Evolutionary conservation across 140 eudicot genomes (phyloP), one percentile per base, ranked within the genome.

Genomic region (Cichorium intybus): DNA sequence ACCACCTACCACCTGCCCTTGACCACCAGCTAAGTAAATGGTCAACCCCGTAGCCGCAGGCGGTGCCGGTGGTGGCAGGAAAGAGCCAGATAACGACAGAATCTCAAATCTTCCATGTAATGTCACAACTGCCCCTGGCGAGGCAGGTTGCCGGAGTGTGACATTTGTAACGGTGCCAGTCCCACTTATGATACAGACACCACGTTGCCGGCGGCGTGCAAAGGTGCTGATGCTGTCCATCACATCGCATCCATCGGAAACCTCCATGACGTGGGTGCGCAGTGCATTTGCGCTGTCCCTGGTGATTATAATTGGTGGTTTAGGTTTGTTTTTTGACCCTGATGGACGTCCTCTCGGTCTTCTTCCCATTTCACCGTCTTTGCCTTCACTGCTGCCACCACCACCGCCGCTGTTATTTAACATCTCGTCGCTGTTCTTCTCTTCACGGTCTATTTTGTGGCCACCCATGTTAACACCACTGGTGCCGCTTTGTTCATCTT

Each of bases 401-500:
- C 59, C 71, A 8, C 66, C 63, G 10, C 39, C 62, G 64, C 62
- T 72, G 29, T 41, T 64, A 41, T 59, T 59, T 10, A 43, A n/a
- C 50, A 61, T 56, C 20, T 74, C 80, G 15, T 76, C 71, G 35
- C 33, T 64, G 72, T 43, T 63, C 62, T 60, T 69, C 1, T 82
- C 89, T 9, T 72, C 83, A 10, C 88, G 86, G 1, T 84, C 83
- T 6, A 86, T 66, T 66, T 81, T 81, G 60, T 57, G 79, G 79
- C 64, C 78, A 5, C 76, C 80, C 76, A 76, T 77, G 81, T 72
- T 77, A 5, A 80, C 75, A 35, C 85, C 85, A n/a, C 78, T 84
- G 5, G 83, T 79, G 0, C 91, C 89, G 53, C 89, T 85, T 26
- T 88, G 89, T 68, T 88, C 96, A 4, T 88, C 93, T 66, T 87